Evolutionary conservation across 441 rosid genomes (phyloP).

Genomic region (Sinapis alba): DNA sequence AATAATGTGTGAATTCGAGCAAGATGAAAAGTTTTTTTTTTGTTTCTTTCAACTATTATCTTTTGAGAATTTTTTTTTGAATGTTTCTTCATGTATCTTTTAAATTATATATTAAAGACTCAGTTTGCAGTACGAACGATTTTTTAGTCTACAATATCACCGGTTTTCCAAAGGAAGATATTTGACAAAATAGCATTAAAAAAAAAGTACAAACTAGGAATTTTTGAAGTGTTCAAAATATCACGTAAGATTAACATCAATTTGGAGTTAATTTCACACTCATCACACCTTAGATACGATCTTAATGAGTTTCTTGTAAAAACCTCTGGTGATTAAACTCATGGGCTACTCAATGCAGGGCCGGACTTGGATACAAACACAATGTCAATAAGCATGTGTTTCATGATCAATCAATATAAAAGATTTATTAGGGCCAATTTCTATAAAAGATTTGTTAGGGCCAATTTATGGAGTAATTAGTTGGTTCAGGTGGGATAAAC

Average conservation of each 20-base stretch:
- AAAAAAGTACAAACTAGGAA: not conserved
- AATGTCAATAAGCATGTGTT: too few relatives aligned
- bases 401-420: too few relatives aligned
- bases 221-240: not conserved
- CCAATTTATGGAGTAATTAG: too few relatives aligned
- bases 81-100: not conserved
- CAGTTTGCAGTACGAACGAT: too few relatives aligned
- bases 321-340: not conserved
- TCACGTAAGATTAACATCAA: not conserved
- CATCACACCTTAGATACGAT: not conserved
- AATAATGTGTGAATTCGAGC: not conserved
- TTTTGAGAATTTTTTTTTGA: not conserved
- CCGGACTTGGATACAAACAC: too few relatives aligned
- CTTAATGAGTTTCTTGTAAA: not conserved
- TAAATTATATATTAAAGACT: too few relatives aligned
- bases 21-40: not conserved
- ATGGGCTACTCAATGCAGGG: constrained; percentile 82
- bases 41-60: not conserved
- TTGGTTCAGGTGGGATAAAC: too few relatives aligned
- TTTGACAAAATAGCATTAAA: not conserved
- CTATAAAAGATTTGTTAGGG: too few relatives aligned
- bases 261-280: not conserved
- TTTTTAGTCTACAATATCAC: too few relatives aligned
- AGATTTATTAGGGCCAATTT: too few relatives aligned
- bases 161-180: not conserved